Percentiles rank a stretch among this genome's conserved stretches.
Evolutionary conservation across 2,329 filamentous ascomycete genomes (phyloP).

Genomic region (Ophiostoma pallidulum): DNA sequence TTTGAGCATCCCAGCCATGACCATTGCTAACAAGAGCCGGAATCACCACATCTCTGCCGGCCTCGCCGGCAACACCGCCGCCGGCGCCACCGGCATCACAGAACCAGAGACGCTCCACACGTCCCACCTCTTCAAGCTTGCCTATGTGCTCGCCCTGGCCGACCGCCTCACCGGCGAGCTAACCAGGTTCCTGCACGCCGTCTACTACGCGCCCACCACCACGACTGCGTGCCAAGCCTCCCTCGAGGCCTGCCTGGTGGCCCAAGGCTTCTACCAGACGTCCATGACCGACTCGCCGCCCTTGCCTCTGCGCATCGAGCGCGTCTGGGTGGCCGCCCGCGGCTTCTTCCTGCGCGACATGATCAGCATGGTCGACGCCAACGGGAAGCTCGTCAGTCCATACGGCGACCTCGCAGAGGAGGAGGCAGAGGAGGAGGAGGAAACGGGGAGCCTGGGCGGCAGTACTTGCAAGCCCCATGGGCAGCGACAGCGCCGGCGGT

Average conservation of each 20-base stretch:
- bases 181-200: neutral
- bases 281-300: neutral
- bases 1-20: too few relatives aligned
- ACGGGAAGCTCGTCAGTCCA: neutral
- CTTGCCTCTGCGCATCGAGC: conserved; percentile 1
- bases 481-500: too few relatives aligned
- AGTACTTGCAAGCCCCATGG: too few relatives aligned
- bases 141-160: conserved; percentile 3
- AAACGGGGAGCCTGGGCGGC: too few relatives aligned
- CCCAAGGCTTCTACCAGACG: neutral
- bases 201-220: neutral
- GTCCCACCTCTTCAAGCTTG: conserved; percentile 3
- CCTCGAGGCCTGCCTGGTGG: neutral
- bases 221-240: neutral
- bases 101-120: too few relatives aligned
- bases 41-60: too few relatives aligned
- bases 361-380: conserved; percentile 1
- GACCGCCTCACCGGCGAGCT: conserved; percentile 6
- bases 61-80: too few relatives aligned
- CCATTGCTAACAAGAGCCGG: too few relatives aligned
- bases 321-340: conserved; percentile 4
- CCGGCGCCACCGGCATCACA: too few relatives aligned
- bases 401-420: neutral
- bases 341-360: conserved; percentile 6
- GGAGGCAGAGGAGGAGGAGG: too few relatives aligned